Evolutionary conservation across 139 green algal species (phyloP).

Genomic region (Chlamydomonas eustigma): DNA sequence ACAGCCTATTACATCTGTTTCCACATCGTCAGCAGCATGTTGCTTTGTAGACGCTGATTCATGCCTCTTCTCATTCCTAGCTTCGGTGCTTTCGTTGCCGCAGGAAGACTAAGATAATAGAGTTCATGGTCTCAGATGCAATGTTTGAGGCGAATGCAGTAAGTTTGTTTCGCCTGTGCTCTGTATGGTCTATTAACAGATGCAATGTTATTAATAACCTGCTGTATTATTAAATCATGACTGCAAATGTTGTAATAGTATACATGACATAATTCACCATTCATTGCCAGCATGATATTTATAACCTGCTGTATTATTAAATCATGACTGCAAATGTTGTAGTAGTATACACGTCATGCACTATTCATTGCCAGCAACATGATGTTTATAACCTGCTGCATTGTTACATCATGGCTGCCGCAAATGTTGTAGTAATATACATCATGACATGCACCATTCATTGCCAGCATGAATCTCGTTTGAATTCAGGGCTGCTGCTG

Average conservation of each 20-base stretch:
- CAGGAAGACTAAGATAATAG: slow-evolving; percentile 64
- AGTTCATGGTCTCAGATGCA: slow-evolving; percentile 84
- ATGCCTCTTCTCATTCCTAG: not conserved
- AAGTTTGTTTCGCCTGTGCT: not conserved
- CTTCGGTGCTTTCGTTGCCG: not conserved
- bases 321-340: not conserved
- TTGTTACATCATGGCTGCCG: too few species aligned
- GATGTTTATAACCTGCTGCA: too few species aligned
- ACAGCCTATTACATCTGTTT: not conserved
- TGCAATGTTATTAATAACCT: not conserved
- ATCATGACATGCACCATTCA: not conserved
- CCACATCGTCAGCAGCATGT: not conserved
- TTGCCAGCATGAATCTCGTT: not conserved
- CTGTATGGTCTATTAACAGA: not conserved
- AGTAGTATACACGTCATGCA: not conserved
- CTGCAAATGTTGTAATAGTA: not conserved
- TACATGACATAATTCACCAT: not conserved
- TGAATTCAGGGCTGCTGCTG: not conserved
- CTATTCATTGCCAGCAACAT: too few species aligned
- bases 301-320: not conserved
- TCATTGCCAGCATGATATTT: not conserved
- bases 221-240: not conserved
- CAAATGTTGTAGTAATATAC: not conserved
- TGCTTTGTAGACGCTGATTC: not conserved
- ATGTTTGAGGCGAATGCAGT: slow-evolving; percentile 57